Evolutionary conservation across 2,329 filamentous ascomycete genomes (phyloP), one percentile per base, ranked within the genome.

Genomic region (Incumbomyces lentus): DNA sequence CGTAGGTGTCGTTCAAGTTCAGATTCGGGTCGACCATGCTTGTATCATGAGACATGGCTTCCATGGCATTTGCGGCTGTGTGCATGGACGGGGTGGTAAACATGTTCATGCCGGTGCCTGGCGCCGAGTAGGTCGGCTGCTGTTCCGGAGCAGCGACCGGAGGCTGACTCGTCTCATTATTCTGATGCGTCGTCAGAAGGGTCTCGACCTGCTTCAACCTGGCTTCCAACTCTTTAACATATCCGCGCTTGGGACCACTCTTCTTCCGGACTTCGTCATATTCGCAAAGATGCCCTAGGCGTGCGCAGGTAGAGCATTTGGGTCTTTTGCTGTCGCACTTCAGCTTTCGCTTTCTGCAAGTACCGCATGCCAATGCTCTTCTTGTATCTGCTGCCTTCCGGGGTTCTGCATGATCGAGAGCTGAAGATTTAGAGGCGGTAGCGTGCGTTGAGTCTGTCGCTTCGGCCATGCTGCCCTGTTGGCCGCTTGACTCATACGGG

Each of bases 201-300:
- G 49, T 53, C 46, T 59, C 57, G 19, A 55, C 52, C 22, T 56
- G 54, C 38, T 56, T 55, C 60, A 98, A 69, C 63, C 92, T 79
- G 63, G 93, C 89, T 66, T 96, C 92, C 56, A 96, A 68, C 49
- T 88, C 83, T 71, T 95, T 95, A 51, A 95, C 89, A 62, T 95
- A 95, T 58, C 89, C 89, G 62, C 89, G 77, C 71, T 95, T 95
- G 2, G 89, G 89, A 2, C 89, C 89, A 63, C 88, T 94, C 77
- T 95, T 95, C 68, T 87, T 86, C 62, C 89, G 79, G 58, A 90
- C 83, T 68, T 95, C 88, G 61, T 95, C 88, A 62, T 95, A 95
- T 51, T 84, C 81, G 68, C 89, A 95, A 46, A 82, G 78, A 65
- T 95, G 89, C 36, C 85, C 82, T 42, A 95, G 70, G n/a, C 89